These are phyloP conservation scores for Zygosaccharomyces bisporus DNA, from an alignment of 805 yeast genomes.

Conservation along the genomic window DNA sequence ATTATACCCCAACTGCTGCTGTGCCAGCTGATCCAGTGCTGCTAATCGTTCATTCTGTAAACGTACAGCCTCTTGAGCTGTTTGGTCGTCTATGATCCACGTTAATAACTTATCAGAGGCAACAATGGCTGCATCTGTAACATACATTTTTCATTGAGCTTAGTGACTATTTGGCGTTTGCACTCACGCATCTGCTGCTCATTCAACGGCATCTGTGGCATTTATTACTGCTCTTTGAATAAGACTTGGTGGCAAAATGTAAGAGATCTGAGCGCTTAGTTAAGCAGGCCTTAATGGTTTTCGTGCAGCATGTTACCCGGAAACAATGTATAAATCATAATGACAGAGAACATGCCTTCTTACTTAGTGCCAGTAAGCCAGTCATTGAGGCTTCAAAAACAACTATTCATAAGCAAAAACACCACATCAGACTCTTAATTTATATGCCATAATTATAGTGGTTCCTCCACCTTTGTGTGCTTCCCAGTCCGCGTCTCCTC, in stretches of 20 bases:
- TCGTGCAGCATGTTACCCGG: background rate
- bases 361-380: no score
- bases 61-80: slow-evolving; percentile 12
- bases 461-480: no score
- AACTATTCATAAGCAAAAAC: no score
- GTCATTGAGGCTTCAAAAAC: background rate
- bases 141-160: slow-evolving; percentile 21
- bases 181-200: slow-evolving; percentile 13
- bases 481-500: no score
- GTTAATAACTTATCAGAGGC: no score
- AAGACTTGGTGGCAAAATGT: background rate
- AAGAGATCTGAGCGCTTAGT: slow-evolving; percentile 5
- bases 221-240: no score
- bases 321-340: background rate
- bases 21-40: slow-evolving; percentile 11
- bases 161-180: slow-evolving; percentile 14
- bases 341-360: no score
- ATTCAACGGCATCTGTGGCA: slow-evolving; percentile 14
- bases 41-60: slow-evolving; percentile 6
- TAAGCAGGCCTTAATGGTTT: background rate
- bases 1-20: slow-evolving; percentile 9
- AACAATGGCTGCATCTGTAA: no score
- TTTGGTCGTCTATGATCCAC: slow-evolving; percentile 11
- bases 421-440: no score
- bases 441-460: no score